Conservation (phyloP, 495 filamentous ascomycete species). For the Penicillium simplicissimum region DNA sequence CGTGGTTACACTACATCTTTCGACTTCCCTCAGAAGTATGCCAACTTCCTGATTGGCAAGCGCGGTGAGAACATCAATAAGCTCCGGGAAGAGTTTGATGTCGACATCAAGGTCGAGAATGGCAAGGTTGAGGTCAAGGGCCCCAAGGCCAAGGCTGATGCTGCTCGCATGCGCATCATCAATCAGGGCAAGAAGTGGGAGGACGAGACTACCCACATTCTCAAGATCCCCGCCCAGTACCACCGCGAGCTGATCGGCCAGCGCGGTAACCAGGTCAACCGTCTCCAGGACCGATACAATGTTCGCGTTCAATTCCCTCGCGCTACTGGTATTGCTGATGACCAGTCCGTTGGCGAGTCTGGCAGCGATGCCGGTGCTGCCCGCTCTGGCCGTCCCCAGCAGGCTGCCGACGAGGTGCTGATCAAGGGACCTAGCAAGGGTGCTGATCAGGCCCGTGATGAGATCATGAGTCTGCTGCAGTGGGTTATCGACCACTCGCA, state of each 20-base stretch:
- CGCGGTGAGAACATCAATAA: constrained; percentile 92
- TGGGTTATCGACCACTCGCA: constrained; percentile 84
- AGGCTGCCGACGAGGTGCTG: constrained; percentile 85
- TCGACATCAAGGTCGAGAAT: constrained; percentile 86
- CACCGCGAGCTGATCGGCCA: constrained; percentile 75
- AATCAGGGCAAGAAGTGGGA: constrained; percentile 75
- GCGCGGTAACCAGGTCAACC: constrained; percentile 64
- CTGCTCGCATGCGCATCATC: constrained; percentile 73
- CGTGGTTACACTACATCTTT: constrained; percentile 81
- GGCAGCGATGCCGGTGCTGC: constrained; percentile 65
- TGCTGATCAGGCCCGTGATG: constrained; percentile 84
- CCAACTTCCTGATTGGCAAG: constrained; percentile 90
- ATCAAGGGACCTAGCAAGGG: constrained; percentile 89
- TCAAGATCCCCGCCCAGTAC: constrained; percentile 87
- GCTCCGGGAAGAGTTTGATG: constrained; percentile 93
- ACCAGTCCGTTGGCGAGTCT: constrained; percentile 65
- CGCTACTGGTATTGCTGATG: constrained; percentile 63
- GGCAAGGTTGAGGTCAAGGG: constrained; percentile 72
- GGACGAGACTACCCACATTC: constrained; percentile 79
- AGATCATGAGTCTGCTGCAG: constrained; percentile 81
- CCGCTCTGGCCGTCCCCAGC: constrained; percentile 63
- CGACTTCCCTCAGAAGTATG: constrained; percentile 91
- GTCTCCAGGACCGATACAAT: constrained; percentile 79
- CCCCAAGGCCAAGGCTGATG: constrained; percentile 79
- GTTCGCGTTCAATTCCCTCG: constrained; percentile 94